Conservation (phyloP, 352 stramenopile species). For the Chrysophaeum taylorii region DNA sequence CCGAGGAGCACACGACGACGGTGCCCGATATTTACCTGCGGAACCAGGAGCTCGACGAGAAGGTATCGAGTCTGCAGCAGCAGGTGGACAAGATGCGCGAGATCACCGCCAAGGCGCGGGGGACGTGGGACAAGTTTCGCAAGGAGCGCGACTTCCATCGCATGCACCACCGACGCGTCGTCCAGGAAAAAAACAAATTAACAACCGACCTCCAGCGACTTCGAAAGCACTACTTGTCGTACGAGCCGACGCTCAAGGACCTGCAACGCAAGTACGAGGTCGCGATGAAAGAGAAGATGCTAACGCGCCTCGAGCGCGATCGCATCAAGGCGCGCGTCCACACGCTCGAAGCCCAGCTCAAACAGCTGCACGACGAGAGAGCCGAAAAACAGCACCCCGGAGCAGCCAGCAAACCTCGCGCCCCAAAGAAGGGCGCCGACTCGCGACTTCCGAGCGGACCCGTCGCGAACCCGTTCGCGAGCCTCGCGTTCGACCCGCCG, state of each 20-base stretch:
- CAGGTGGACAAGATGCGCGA: constrained; percentile 72
- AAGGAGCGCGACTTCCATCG: constrained; percentile 85
- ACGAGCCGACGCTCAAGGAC: constrained; percentile 79
- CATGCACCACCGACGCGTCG: constrained; percentile 77
- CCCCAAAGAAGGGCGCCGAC: constrained; percentile 29
- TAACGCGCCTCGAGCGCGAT: constrained; percentile 83
- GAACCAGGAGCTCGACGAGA: constrained; percentile 77
- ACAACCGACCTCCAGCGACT: constrained; percentile 75
- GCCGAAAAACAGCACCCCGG: neutral
- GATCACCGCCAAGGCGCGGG: constrained; percentile 68
- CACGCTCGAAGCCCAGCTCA: constrained; percentile 70
- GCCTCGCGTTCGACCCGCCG: constrained; percentile 34
- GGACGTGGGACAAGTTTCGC: constrained; percentile 87
- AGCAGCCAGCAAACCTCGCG: constrained; percentile 15
- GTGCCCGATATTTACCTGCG: constrained; percentile 85
- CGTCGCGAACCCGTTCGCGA: constrained; percentile 37
- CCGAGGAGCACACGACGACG: constrained; percentile 67
- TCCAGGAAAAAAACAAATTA: constrained; percentile 27
- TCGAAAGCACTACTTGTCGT: constrained; percentile 71
- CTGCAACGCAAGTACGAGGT: constrained; percentile 82
- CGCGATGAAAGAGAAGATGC: constrained; percentile 93
- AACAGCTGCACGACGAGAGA: constrained; percentile 37
- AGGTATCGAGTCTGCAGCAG: constrained; percentile 47
- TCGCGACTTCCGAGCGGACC: constrained; percentile 21
- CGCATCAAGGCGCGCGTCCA: constrained; percentile 69